Evolutionary conservation across 2,329 filamentous ascomycete species (phyloP).

Genomic region (Decorospora gaudefroyi): DNA sequence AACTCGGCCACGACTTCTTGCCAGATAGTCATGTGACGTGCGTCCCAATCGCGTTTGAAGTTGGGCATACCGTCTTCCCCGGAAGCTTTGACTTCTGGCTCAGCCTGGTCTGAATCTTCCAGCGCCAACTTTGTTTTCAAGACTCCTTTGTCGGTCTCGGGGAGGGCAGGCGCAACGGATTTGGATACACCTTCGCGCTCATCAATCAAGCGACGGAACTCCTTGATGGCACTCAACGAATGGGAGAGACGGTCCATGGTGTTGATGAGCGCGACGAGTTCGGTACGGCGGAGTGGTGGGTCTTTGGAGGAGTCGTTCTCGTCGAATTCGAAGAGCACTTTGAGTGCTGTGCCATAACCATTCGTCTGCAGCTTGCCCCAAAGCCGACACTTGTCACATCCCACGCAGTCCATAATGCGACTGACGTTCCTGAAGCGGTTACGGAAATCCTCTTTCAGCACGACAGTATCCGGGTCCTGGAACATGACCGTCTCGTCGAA

Average conservation of each 20-base stretch:
- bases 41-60: conserved; percentile 49
- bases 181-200: conserved; percentile 42
- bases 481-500: conserved; percentile 98
- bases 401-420: conserved; percentile 96
- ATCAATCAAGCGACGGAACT: conserved; percentile 66
- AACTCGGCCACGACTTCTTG: conserved; percentile 69
- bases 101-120: conserved; percentile 25
- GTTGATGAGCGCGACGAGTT: conserved; percentile 93
- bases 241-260: conserved; percentile 86
- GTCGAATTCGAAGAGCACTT: conserved; percentile 94
- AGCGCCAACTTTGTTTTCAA: conserved; percentile 40
- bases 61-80: conserved; percentile 51
- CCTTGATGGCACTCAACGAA: conserved; percentile 73
- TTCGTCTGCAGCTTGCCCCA: conserved; percentile 98
- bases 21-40: conserved; percentile 52
- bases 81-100: conserved; percentile 6
- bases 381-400: conserved; percentile 96
- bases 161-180: conserved; percentile 20
- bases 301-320: conserved; percentile 64
- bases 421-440: conserved; percentile 97
- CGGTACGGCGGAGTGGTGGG: conserved; percentile 80
- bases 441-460: conserved; percentile 93
- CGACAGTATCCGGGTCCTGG: conserved; percentile 69
- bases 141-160: conserved; percentile 33
- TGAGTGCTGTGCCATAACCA: conserved; percentile 91